Conservation (phyloP, 2,329 filamentous ascomycete genomes). For the Neofusicoccum sp. region DNA sequence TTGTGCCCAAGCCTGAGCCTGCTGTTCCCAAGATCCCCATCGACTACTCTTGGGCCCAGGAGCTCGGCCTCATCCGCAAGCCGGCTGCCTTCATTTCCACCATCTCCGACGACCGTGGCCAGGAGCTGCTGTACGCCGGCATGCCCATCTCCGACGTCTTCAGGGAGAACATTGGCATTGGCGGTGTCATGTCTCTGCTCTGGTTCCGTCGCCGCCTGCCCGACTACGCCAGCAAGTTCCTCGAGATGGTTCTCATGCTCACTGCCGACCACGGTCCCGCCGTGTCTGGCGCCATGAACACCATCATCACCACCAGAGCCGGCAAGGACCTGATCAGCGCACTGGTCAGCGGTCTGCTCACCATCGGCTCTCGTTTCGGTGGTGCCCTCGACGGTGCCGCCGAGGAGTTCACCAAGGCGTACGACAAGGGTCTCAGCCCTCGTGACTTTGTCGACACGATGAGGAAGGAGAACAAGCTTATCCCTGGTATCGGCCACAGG, state of each 20-base stretch:
- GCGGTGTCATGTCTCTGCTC: slow-evolving; percentile 98
- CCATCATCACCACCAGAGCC: slow-evolving; percentile 98
- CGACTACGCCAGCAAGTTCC: slow-evolving; percentile 94
- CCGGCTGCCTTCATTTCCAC: slow-evolving; percentile 99
- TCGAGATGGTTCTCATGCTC: slow-evolving; percentile 99
- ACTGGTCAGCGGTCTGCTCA: slow-evolving; percentile 92
- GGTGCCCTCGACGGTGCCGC: slow-evolving; percentile 96
- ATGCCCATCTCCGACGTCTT: slow-evolving; percentile 99
- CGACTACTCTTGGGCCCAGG: slow-evolving; percentile 99
- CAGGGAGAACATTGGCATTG: slow-evolving; percentile 97
- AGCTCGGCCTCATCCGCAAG: slow-evolving; percentile 99
- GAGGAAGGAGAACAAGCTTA: slow-evolving; percentile 99
- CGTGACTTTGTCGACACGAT: slow-evolving; percentile 99
- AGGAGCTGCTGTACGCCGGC: slow-evolving; percentile 96
- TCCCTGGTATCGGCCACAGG: slow-evolving; percentile 97
- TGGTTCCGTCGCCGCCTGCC: slow-evolving; percentile 99
- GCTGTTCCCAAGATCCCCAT: slow-evolving; percentile 98
- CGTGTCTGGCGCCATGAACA: slow-evolving; percentile 99
- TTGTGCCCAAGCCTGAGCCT: slow-evolving; percentile 84
- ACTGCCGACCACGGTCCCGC: slow-evolving; percentile 98
- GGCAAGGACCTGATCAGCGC: slow-evolving; percentile 98
- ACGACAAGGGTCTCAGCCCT: slow-evolving; percentile 95
- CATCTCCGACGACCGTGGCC: slow-evolving; percentile 98
- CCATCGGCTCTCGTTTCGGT: slow-evolving; percentile 97
- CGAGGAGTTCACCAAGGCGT: slow-evolving; percentile 97